Evolutionary conservation across 108 stramenopile species (phyloP), one percentile per base, ranked within the genome.

Genomic region (Fragilariopsis cylindrus): DNA sequence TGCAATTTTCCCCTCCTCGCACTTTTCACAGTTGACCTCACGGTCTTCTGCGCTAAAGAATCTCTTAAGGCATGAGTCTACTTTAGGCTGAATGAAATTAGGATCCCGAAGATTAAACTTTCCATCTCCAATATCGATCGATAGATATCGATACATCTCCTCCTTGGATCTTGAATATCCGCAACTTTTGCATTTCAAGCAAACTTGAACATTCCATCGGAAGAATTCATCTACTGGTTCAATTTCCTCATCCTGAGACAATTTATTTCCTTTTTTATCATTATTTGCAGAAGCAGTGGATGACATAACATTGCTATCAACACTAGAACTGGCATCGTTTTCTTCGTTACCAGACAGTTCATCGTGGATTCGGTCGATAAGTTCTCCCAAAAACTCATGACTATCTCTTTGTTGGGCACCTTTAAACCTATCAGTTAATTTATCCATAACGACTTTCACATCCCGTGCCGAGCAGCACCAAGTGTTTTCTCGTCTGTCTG

Each of bases 21-120:
- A 92, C 75, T 96, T 93, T 78, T 96, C 96, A 58, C 96, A 96
- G 43, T 91, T 85, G 72, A 94, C 57, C n/a, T 94, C 90, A 7
- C 86, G 81, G 50, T 82, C 85, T 69, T 93, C 92, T 2, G 93
- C 82, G 6, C 73, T 71, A 67, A 96, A 96, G 69, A 89, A 92
- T 15, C 77, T 79, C 46, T 76, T 64, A 18, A 94, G 78, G 53
- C 87, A 81, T 44, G 72, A 57, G n/a, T 88, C 70, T 8, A 94
- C 83, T 15, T 81, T 82, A 7, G 43, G 46, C n/a, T 58, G 21
- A 13, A 39, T 16, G 4, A 15, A 43, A 43, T 21, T 57, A 15
- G 53, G 19, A 12, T 39, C 40, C 57, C 54, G 44, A 6, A 9
- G 55, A 58, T 57, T 44, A 8, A 40, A 16, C 44, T 79, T 78